A percentile compares a stretch with the other conserved stretches of the same genome.
These are phyloP conservation scores for Sicyos edulis DNA, from an alignment of 306 rosid species.

Conservation along the genomic window DNA sequence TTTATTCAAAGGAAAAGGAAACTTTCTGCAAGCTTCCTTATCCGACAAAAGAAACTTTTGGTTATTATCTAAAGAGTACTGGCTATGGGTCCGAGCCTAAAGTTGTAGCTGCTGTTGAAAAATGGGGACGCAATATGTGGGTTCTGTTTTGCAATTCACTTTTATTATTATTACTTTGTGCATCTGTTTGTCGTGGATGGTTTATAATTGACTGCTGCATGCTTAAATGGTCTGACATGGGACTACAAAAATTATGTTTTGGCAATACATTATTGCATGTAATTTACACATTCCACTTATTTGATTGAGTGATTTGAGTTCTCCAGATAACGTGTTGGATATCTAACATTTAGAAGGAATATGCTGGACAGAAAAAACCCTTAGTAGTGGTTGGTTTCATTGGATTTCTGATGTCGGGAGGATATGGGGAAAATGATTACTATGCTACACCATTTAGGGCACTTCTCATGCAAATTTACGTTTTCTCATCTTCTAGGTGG, in stretches of 20 bases:
- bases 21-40: constrained; percentile 80
- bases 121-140: constrained; percentile 95
- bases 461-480: not conserved
- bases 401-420: not conserved
- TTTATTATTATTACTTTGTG: not conserved
- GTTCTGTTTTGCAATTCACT: constrained; percentile 33
- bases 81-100: constrained; percentile 93
- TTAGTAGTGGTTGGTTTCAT: not conserved
- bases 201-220: constrained; percentile 9
- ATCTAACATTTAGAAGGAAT: constrained; percentile 2
- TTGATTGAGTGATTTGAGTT: constrained; percentile 10
- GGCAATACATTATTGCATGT: not conserved
- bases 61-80: constrained; percentile 67
- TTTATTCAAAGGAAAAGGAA: constrained; percentile 63
- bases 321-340: not conserved
- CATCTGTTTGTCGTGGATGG: constrained; percentile 18
- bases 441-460: not conserved
- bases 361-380: not conserved
- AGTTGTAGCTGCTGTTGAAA: constrained; percentile 67
- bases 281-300: not conserved
- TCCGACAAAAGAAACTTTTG: constrained; percentile 83
- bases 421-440: not conserved
- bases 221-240: constrained; percentile 14
- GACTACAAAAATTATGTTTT: not conserved
- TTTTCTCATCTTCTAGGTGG: not conserved